These are phyloP conservation scores for Ophiostoma piceae DNA, from an alignment of 2,329 filamentous ascomycete genomes.

Conservation along the genomic window DNA sequence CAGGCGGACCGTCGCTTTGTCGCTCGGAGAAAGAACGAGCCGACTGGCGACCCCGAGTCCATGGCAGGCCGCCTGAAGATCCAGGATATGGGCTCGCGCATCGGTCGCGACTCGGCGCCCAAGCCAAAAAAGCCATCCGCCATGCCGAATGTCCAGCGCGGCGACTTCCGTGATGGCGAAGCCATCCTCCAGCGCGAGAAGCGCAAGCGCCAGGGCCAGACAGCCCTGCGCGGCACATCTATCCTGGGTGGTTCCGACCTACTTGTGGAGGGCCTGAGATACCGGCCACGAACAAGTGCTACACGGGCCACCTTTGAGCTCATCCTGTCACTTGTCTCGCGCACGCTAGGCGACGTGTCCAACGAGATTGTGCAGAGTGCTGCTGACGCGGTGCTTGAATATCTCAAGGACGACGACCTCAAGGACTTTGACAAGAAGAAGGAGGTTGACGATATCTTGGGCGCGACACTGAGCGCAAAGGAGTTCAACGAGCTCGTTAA, in stretches of 20 bases:
- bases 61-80: constrained; percentile 91
- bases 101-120: constrained; percentile 71
- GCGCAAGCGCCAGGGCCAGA: constrained; percentile 77
- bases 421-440: constrained; percentile 99
- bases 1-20: constrained; percentile 98
- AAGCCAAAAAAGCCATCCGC: constrained; percentile 72
- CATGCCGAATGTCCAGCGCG: constrained; percentile 66
- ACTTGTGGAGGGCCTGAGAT: constrained; percentile 83
- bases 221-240: constrained; percentile 62
- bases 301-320: constrained; percentile 92
- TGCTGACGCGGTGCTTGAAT: constrained; percentile 85
- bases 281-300: constrained; percentile 83
- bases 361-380: constrained; percentile 90
- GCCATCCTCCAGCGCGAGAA: constrained; percentile 80
- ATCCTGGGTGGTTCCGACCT: constrained; percentile 78
- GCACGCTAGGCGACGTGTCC: constrained; percentile 84
- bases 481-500: constrained; percentile 97
- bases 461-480: constrained; percentile 74
- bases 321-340: constrained; percentile 84
- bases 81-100: constrained; percentile 85
- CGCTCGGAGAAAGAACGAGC: constrained; percentile 85
- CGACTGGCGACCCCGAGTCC: constrained; percentile 94
- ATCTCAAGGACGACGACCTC: constrained; percentile 87
- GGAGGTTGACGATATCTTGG: constrained; percentile 88
- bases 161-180: constrained; percentile 70